phyloP scores from a whole-genome alignment of 768 basidiomycete species.

The Lepiota brunneoincarnata region DNA sequence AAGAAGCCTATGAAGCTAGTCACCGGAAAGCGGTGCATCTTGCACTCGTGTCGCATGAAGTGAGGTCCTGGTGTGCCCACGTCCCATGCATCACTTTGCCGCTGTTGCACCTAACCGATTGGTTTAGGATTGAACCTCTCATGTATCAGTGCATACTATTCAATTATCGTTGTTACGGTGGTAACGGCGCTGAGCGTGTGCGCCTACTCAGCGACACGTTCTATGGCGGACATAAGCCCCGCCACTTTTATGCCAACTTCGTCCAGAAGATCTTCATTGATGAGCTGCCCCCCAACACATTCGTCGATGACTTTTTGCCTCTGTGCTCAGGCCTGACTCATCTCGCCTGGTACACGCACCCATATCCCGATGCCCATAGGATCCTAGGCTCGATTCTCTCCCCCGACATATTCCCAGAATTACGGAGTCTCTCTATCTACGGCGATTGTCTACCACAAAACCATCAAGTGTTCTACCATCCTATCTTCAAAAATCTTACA shows the following conservation, averaged over 20 bases:
- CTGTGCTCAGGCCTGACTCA: background rate
- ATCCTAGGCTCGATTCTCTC: background rate
- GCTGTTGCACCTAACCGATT: too few species aligned
- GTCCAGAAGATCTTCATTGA: constrained; percentile 2
- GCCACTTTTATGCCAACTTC: constrained; percentile 1
- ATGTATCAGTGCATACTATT: constrained; percentile 6
- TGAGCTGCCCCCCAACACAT: background rate
- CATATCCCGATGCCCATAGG: background rate
- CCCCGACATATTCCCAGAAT: background rate
- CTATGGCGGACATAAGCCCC: background rate
- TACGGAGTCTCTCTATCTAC: constrained; percentile 6
- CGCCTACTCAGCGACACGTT: background rate
- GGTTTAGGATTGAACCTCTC: constrained; percentile 9
- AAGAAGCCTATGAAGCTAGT: constrained; percentile 9
- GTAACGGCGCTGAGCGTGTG: background rate
- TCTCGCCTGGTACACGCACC: background rate
- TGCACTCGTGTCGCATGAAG: constrained; percentile 5
- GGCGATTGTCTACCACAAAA: background rate
- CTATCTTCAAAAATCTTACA: constrained; percentile 1
- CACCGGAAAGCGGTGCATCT: background rate
- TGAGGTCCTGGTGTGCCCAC: constrained; percentile 9
- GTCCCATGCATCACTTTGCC: too few species aligned
- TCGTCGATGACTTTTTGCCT: background rate
- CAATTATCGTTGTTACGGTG: too few species aligned
- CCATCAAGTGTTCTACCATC: background rate